Evolutionary conservation across 2,329 filamentous ascomycete genomes (phyloP).

Genomic region (Arthrobotrys entomopaga): DNA sequence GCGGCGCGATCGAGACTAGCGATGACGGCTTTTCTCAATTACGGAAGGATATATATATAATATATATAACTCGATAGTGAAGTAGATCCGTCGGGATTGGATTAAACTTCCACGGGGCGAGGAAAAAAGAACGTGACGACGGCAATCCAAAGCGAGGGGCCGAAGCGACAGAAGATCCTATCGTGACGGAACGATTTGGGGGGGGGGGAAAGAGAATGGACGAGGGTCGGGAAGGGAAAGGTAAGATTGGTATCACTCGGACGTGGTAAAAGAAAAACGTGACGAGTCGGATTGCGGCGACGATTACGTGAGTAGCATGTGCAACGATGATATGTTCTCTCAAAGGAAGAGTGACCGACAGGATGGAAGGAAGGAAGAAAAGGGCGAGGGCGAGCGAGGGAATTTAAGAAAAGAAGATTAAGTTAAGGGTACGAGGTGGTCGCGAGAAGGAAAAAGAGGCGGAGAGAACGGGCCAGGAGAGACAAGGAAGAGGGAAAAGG

Average conservation of each 20-base stretch:
- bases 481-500: conserved; percentile 55
- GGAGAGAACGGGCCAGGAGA: conserved; percentile 41
- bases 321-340: no score
- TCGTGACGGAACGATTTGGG: neutral
- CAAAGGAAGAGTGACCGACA: conserved; percentile 1
- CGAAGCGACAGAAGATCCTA: neutral
- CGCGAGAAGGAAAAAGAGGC: conserved; percentile 29
- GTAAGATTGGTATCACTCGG: conserved; percentile 5
- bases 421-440: conserved; percentile 48
- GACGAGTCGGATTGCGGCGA: conserved; percentile 46
- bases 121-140: neutral
- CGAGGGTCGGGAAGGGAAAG: conserved; percentile 19
- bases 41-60: no score
- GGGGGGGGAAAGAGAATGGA: conserved; percentile 28
- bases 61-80: neutral
- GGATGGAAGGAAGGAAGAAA: conserved; percentile 39
- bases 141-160: neutral
- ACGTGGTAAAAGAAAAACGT: conserved; percentile 22
- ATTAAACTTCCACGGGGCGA: neutral
- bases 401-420: conserved; percentile 57
- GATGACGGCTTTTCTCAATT: neutral
- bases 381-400: conserved; percentile 55
- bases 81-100: neutral
- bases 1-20: neutral
- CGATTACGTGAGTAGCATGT: no score